phyloP scores from a whole-genome alignment of 768 basidiomycete genomes.

The Leccinum broughii region DNA sequence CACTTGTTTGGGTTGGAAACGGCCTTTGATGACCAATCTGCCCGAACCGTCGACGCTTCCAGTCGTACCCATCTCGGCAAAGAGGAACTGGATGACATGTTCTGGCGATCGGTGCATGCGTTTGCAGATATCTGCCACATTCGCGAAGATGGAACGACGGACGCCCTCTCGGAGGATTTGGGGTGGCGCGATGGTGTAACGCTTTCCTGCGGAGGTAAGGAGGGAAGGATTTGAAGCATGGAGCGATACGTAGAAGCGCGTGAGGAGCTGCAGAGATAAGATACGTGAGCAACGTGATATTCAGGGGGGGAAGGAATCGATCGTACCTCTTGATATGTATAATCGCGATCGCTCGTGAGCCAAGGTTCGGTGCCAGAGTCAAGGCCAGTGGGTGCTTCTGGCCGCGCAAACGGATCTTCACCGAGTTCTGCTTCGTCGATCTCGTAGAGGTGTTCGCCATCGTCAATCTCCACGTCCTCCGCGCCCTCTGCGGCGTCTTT shows the following conservation, averaged over 20 bases:
- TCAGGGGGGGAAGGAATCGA: not conserved
- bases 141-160: conserved; percentile 97
- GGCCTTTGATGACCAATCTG: conserved; percentile 93
- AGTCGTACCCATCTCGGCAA: conserved; percentile 97
- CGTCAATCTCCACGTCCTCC: conserved; percentile 55
- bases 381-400: conserved; percentile 56
- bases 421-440: conserved; percentile 84
- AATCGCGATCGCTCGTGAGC: conserved; percentile 92
- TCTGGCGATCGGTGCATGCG: conserved; percentile 98
- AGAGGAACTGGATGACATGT: conserved; percentile 96
- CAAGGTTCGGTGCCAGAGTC: conserved; percentile 85
- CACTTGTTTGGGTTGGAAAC: conserved; percentile 98
- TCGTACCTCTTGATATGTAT: conserved; percentile 89
- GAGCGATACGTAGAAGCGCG: conserved; percentile 87
- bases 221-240: conserved; percentile 94
- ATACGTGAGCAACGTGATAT: not conserved
- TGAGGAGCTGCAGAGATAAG: conserved; percentile 64
- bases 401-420: conserved; percentile 78
- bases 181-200: conserved; percentile 96
- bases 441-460: conserved; percentile 64
- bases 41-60: conserved; percentile 92
- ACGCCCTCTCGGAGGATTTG: conserved; percentile 93
- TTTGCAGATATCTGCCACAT: conserved; percentile 96
- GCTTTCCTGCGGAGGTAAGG: conserved; percentile 81
- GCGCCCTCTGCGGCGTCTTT: conserved; percentile 63